Evolutionary conservation across 352 stramenopile species (phyloP), one percentile per base, ranked within the genome.

Genomic region (Phytophthora meadii): DNA sequence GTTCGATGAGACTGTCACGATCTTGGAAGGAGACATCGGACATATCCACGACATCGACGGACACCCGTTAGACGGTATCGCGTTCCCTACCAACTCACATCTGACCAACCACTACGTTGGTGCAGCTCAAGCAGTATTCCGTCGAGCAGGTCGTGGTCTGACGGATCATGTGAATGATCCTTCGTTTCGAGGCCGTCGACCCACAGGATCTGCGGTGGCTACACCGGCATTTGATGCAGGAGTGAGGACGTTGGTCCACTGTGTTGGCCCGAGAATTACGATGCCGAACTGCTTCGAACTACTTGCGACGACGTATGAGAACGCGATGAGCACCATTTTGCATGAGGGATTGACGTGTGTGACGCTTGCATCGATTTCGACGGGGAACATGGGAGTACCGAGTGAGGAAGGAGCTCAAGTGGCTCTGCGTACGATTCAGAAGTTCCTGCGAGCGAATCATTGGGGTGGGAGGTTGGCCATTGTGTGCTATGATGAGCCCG

Each of bases 351-450:
- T 82, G 9, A 5, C 63, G 40, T 83, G 70, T 34, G 58, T 90
- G 4, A 73, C 73, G 10, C 41, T 88, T 17, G 65, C 72, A 25
- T 87, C 82, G 8, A 78, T 88, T 11, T 85, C 82, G 7, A 88
- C 79, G 6, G 77, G 82, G 0, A 84, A 78, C 25, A 59, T 87
- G n/a, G 68, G 72, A 11, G 10, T 34, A 34, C 30, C 30, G 28
- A 22, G 19, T 22, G 30, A 12, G 30, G 30, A 34, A 34, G 30
- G 30, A 8, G 30, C 7, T 12, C 30, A 6, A 34, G 30, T 34
- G 30, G 30, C 30, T 34, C 8, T 34, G 8, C 30, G 6, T 11
- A 8, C 8, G 30, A 34, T 34, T 8, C 8, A 34, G 8, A 34
- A 11, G 30, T 39, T 52, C 24, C 30, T 83, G 3, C 75, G 78